phyloP scores from a whole-genome alignment of 768 basidiomycete species.

The Boletus vinaceobasis region DNA sequence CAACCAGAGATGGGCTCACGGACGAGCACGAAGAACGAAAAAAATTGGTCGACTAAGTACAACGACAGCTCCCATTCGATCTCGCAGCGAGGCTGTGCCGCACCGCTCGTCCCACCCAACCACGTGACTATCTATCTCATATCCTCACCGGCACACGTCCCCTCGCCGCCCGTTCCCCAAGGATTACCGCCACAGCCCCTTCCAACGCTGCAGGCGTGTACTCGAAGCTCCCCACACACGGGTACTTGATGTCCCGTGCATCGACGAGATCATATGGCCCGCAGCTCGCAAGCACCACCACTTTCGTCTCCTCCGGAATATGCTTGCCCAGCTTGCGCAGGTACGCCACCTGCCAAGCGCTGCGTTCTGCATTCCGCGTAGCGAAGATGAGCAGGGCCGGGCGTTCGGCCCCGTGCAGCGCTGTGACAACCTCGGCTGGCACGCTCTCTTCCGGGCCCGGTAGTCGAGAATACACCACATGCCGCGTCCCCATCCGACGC shows the following conservation, averaged over 20 bases:
- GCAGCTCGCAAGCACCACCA: constrained; percentile 58
- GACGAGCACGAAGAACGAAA: neutral
- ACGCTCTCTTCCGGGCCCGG: constrained; percentile 3
- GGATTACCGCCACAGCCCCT: constrained; percentile 41
- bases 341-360: constrained; percentile 49
- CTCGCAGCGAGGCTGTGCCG: constrained; percentile 22
- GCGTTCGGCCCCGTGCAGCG: neutral
- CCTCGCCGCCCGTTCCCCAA: constrained; percentile 30
- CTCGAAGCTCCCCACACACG: constrained; percentile 56
- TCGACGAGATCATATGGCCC: constrained; percentile 59
- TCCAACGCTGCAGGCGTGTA: constrained; percentile 52
- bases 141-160: constrained; percentile 16
- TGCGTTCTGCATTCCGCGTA: constrained; percentile 53
- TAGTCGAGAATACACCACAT: constrained; percentile 44
- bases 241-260: constrained; percentile 24
- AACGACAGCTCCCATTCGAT: constrained; percentile 1
- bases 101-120: constrained; percentile 3
- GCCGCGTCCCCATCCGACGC: constrained; percentile 34
- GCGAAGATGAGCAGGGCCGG: constrained; percentile 42
- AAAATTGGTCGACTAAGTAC: neutral
- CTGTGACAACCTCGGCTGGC: constrained; percentile 1
- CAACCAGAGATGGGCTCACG: neutral
- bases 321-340: constrained; percentile 30
- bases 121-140: constrained; percentile 19
- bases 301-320: constrained; percentile 22